A percentile compares a stretch with the other conserved stretches of the same genome.
Conservation (phyloP, 2,329 filamentous ascomycete genomes). For the Cladosporium sp. region DNA sequence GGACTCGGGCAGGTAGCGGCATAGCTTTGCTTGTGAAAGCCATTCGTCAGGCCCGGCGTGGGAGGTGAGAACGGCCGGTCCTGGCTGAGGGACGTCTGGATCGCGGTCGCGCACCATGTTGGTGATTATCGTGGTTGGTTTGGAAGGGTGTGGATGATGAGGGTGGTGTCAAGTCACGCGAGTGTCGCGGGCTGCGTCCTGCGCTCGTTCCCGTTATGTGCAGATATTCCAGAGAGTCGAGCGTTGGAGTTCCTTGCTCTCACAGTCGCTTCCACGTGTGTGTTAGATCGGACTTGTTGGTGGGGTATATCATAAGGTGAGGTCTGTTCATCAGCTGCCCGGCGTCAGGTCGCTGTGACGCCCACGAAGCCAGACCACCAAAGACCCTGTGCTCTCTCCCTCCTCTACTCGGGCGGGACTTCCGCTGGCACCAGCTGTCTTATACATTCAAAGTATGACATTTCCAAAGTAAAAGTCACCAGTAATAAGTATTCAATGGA, state of each 20-base stretch:
- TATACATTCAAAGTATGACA: too few relatives aligned
- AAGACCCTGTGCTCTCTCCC: background rate
- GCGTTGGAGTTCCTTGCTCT: too few relatives aligned
- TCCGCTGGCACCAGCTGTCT: background rate
- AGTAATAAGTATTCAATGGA: too few relatives aligned
- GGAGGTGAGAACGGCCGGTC: conserved; percentile 76
- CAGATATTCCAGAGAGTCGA: too few relatives aligned
- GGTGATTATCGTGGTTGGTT: conserved; percentile 8
- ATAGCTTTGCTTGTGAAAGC: conserved; percentile 94
- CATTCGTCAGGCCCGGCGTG: conserved; percentile 91
- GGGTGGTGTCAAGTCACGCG: conserved; percentile 16
- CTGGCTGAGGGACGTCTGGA: conserved; percentile 73
- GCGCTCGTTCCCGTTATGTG: too few relatives aligned
- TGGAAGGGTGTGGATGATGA: conserved; percentile 1
- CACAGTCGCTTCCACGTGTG: background rate
- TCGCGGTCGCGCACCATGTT: conserved; percentile 45
- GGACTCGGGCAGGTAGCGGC: conserved; percentile 89
- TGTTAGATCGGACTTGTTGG: background rate
- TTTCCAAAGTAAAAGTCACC: too few relatives aligned
- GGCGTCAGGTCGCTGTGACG: background rate
- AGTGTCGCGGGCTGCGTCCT: background rate
- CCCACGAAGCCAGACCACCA: too few relatives aligned
- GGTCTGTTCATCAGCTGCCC: background rate
- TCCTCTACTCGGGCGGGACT: background rate
- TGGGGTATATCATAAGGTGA: background rate